phyloP scores from a whole-genome alignment of 2,329 filamentous ascomycete species.

The Colletotrichum scovillei region DNA sequence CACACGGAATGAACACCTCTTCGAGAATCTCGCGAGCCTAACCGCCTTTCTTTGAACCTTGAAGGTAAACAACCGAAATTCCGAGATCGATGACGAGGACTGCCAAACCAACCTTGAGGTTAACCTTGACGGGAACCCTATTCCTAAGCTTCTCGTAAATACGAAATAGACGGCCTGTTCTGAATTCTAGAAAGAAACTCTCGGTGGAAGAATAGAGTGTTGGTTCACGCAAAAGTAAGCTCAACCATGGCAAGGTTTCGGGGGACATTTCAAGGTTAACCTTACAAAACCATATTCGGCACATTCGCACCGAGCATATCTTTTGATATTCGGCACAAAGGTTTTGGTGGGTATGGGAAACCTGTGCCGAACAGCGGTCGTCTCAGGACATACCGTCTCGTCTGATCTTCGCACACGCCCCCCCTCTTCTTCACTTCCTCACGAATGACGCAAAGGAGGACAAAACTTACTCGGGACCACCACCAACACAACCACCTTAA shows the following conservation, averaged over 20 bases:
- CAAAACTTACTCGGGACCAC: neutral
- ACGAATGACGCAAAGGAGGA: conserved; percentile 14
- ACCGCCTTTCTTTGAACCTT: conserved; percentile 2
- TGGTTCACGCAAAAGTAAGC: neutral
- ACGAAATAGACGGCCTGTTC: too few relatives aligned
- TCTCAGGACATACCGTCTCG: conserved; percentile 16
- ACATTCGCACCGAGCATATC: conserved; percentile 15
- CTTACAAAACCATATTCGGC: conserved; percentile 23
- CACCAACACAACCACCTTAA: conserved; percentile 13
- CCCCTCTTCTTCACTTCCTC: neutral
- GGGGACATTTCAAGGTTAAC: conserved; percentile 8
- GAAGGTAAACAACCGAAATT: neutral
- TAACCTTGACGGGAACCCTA: conserved; percentile 15
- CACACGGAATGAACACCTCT: neutral
- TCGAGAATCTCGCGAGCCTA: neutral
- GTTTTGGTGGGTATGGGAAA: neutral
- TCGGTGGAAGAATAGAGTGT: neutral
- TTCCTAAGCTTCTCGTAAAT: neutral
- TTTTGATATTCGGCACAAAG: neutral
- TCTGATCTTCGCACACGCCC: conserved; percentile 17
- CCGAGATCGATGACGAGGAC: conserved; percentile 19
- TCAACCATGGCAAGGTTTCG: neutral
- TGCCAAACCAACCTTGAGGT: conserved; percentile 10
- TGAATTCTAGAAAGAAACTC: neutral
- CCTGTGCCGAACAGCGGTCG: conserved; percentile 30